These are phyloP conservation scores for Sporothrix euskadiensis DNA, from an alignment of 2,329 filamentous ascomycete genomes.

Conservation along the genomic window DNA sequence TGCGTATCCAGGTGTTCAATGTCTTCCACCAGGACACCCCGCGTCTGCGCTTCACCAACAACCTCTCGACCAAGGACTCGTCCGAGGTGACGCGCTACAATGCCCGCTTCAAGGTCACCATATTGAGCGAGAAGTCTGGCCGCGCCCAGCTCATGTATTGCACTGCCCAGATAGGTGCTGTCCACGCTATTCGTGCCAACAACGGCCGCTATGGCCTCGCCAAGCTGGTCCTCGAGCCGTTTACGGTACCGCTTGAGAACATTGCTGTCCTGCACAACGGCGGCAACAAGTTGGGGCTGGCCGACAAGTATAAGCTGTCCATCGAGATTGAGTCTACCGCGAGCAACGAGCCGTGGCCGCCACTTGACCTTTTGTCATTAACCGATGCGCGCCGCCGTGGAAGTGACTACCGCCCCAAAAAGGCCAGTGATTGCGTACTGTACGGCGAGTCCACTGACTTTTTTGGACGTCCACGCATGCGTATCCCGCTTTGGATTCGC, in stretches of 20 bases:
- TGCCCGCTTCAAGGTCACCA: constrained; percentile 48
- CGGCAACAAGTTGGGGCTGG: constrained; percentile 50
- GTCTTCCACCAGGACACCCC: constrained; percentile 52
- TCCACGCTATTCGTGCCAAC: constrained; percentile 53
- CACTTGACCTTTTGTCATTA: constrained; percentile 44
- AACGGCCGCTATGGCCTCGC: constrained; percentile 50
- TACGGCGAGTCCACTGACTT: constrained; percentile 46
- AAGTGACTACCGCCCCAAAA: constrained; percentile 26
- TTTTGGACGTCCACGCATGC: constrained; percentile 43
- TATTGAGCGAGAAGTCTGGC: constrained; percentile 42
- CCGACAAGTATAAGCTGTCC: constrained; percentile 52
- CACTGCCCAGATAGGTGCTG: constrained; percentile 55
- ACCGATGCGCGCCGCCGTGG: constrained; percentile 30
- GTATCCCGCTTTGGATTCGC: constrained; percentile 41
- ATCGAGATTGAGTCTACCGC: constrained; percentile 56
- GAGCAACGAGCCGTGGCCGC: constrained; percentile 54
- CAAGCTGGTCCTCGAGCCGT: constrained; percentile 53
- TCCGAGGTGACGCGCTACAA: constrained; percentile 42
- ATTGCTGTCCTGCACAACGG: constrained; percentile 53
- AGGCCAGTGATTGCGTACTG: constrained; percentile 37
- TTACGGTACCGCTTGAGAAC: constrained; percentile 54
- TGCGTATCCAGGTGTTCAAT: constrained; percentile 57
- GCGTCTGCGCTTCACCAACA: constrained; percentile 41
- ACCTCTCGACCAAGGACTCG: constrained; percentile 41
- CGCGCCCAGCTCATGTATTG: constrained; percentile 51